phyloP scores from a whole-genome alignment of 2,329 filamentous ascomycete genomes.

The Aureobasidium lini region DNA sequence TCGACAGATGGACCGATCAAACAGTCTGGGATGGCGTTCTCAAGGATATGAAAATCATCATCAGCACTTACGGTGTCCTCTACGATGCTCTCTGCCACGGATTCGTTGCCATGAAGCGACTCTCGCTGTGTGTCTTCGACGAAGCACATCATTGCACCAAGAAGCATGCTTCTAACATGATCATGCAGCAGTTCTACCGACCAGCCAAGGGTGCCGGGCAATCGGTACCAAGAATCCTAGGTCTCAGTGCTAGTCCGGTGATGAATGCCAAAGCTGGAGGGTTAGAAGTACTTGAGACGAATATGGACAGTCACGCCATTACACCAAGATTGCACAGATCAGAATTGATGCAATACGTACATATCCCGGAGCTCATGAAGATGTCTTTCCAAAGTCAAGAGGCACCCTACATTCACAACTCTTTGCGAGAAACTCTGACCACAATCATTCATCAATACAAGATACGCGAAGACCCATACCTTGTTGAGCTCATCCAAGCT shows the following conservation, averaged over 20 bases:
- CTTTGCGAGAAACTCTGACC: slow-evolving; percentile 19
- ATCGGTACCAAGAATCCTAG: slow-evolving; percentile 59
- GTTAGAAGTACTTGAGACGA: slow-evolving; percentile 57
- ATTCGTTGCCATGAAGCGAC: slow-evolving; percentile 57
- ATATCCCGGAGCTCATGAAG: slow-evolving; percentile 52
- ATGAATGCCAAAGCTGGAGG: slow-evolving; percentile 50
- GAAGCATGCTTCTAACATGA: slow-evolving; percentile 56
- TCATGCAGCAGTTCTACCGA: slow-evolving; percentile 69
- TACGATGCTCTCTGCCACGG: slow-evolving; percentile 66
- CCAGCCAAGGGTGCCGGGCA: slow-evolving; percentile 29
- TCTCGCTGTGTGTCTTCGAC: slow-evolving; percentile 72
- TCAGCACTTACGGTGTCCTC: slow-evolving; percentile 71
- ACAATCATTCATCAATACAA: slow-evolving; percentile 21
- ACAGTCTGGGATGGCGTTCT: slow-evolving; percentile 61
- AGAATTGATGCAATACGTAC: slow-evolving; percentile 61
- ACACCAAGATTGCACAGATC: slow-evolving; percentile 62
- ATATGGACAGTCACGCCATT: slow-evolving; percentile 61
- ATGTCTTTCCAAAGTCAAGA: neutral
- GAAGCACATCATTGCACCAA: slow-evolving; percentile 74
- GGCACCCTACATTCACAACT: neutral
- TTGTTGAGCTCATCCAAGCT: slow-evolving; percentile 26
- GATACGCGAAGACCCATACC: slow-evolving; percentile 33
- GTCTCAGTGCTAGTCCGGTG: slow-evolving; percentile 73
- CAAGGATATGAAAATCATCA: slow-evolving; percentile 58
- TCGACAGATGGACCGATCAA: slow-evolving; percentile 66